phyloP scores from a whole-genome alignment of 305 asterid species.

The Plantago rigida region DNA sequence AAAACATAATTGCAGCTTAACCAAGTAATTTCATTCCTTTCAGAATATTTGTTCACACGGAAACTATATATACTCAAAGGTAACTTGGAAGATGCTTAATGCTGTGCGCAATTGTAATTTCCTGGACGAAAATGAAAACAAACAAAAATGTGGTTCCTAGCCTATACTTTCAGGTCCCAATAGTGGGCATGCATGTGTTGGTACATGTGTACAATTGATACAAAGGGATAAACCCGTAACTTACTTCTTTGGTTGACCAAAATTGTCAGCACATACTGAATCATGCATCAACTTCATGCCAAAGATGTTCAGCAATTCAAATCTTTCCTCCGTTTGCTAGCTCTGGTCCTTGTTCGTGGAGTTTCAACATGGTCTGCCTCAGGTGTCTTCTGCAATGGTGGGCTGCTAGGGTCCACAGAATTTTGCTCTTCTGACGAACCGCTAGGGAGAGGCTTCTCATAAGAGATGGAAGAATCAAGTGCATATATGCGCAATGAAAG shows the following conservation, averaged over 20 bases:
- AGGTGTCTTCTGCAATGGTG: constrained; percentile 39
- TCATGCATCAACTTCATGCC: constrained; percentile 8
- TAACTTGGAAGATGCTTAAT: neutral
- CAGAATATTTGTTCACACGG: neutral
- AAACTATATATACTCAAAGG: neutral
- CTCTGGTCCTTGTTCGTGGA: constrained; percentile 61
- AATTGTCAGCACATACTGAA: neutral
- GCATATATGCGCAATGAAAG: constrained; percentile 70
- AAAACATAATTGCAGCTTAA: too few species aligned
- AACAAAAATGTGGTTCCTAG: neutral
- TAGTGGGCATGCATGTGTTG: neutral
- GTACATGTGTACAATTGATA: neutral
- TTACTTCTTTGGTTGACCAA: neutral
- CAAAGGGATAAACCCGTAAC: neutral
- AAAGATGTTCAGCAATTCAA: constrained; percentile 29
- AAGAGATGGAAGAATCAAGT: constrained; percentile 70
- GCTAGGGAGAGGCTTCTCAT: constrained; percentile 44
- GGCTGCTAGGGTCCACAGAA: constrained; percentile 34
- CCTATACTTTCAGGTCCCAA: neutral
- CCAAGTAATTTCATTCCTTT: too few species aligned
- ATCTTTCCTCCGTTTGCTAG: constrained; percentile 63
- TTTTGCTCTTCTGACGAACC: constrained; percentile 22
- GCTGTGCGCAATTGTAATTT: neutral
- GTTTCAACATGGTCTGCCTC: constrained; percentile 52
- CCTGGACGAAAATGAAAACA: neutral